A percentile compares a stretch with the other conserved stretches of the same genome.
These are phyloP conservation scores for Aspergillus coremiiformis DNA, from an alignment of 495 filamentous ascomycete genomes.

Conservation along the genomic window DNA sequence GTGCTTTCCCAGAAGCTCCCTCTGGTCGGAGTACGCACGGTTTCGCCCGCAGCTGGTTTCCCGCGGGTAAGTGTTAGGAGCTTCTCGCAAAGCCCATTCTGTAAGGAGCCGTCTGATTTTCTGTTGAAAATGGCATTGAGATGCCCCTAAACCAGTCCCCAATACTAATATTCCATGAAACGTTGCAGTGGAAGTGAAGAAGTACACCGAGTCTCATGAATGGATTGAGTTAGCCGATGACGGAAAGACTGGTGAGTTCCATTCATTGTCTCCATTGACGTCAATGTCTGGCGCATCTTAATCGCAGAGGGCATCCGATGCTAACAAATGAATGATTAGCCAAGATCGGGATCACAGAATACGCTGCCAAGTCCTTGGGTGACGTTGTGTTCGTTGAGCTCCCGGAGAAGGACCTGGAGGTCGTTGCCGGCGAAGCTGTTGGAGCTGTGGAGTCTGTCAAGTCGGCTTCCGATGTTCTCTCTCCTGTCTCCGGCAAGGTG, in stretches of 20 bases:
- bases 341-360: constrained; percentile 81
- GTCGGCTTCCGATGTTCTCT: constrained; percentile 90
- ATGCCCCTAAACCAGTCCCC: constrained; percentile 4
- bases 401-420: constrained; percentile 54
- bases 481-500: constrained; percentile 72
- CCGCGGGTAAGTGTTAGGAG: constrained; percentile 43
- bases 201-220: constrained; percentile 96
- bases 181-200: constrained; percentile 53
- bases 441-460: constrained; percentile 98
- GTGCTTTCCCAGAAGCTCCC: constrained; percentile 38
- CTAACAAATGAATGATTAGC: constrained; percentile 34
- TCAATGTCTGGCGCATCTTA: neutral
- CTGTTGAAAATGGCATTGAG: constrained; percentile 2
- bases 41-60: constrained; percentile 40
- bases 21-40: constrained; percentile 27
- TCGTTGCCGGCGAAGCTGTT: constrained; percentile 67
- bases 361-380: constrained; percentile 83
- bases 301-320: neutral
- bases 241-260: constrained; percentile 44
- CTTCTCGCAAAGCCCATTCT: constrained; percentile 42
- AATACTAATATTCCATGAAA: constrained; percentile 21
- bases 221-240: constrained; percentile 84
- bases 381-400: constrained; percentile 98
- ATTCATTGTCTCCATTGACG: neutral
- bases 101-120: constrained; percentile 24